Percentiles rank a stretch among this genome's conserved stretches.
These are phyloP conservation scores for Emergomyces orientalis DNA, from an alignment of 2,329 filamentous ascomycete species.

Conservation along the genomic window DNA sequence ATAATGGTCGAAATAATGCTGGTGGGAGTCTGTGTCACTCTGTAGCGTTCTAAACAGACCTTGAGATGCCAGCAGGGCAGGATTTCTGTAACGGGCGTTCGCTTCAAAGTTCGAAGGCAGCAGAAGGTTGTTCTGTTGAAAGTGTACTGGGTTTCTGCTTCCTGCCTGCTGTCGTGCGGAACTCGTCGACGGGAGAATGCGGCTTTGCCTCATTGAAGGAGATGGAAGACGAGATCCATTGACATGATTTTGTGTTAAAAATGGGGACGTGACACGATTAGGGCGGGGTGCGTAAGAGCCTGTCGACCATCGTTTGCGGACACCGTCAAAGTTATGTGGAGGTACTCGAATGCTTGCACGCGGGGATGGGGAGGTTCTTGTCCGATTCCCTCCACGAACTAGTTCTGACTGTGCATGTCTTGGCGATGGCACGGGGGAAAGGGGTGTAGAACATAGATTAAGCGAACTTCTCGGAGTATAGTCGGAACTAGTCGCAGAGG, in stretches of 20 bases:
- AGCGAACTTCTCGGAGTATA: constrained; percentile 61
- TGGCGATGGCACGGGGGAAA: constrained; percentile 67
- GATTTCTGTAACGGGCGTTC: constrained; percentile 45
- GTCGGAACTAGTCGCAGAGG: constrained; percentile 37
- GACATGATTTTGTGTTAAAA: constrained; percentile 4
- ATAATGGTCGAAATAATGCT: constrained; percentile 49
- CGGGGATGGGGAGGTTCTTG: constrained; percentile 62
- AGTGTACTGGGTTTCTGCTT: constrained; percentile 5
- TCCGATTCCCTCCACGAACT: constrained; percentile 50
- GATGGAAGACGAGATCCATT: constrained; percentile 7
- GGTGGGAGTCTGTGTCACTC: constrained; percentile 63
- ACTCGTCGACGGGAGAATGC: neutral
- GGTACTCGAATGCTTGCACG: constrained; percentile 58
- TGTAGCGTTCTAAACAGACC: constrained; percentile 64
- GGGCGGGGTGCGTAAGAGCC: constrained; percentile 57
- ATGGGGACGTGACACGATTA: constrained; percentile 31
- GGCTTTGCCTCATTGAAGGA: constrained; percentile 7
- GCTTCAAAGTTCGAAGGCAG: constrained; percentile 43
- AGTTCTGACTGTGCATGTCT: constrained; percentile 52
- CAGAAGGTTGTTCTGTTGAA: constrained; percentile 22
- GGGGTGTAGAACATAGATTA: constrained; percentile 56
- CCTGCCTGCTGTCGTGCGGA: neutral
- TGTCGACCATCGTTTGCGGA: constrained; percentile 68
- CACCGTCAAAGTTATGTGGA: constrained; percentile 60
- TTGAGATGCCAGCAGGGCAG: constrained; percentile 55